phyloP scores from a whole-genome alignment of 768 basidiomycete species.

The Rhodocollybia butyracea region DNA sequence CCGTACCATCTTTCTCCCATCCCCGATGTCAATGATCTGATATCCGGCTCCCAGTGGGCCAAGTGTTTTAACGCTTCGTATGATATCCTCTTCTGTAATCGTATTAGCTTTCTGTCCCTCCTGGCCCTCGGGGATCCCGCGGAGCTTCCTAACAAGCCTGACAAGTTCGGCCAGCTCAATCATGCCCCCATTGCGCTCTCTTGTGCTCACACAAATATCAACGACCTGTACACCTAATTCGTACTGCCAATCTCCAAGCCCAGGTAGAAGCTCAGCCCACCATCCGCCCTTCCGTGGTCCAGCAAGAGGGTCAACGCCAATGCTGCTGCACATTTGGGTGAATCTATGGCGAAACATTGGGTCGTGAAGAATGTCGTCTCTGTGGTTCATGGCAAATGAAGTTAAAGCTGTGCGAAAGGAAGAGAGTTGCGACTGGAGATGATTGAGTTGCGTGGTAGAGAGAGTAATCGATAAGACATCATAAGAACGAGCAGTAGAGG shows the following conservation, averaged over 20 bases:
- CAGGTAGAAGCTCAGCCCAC: constrained; percentile 82
- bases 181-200: constrained; percentile 88
- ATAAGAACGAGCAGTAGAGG: constrained; percentile 77
- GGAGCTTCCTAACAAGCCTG: constrained; percentile 69
- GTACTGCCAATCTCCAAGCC: constrained; percentile 91
- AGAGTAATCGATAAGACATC: constrained; percentile 77
- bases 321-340: constrained; percentile 92
- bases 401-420: constrained; percentile 81
- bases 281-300: constrained; percentile 83
- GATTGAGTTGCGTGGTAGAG: constrained; percentile 70
- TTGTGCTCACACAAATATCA: constrained; percentile 84
- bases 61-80: constrained; percentile 81
- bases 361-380: constrained; percentile 77
- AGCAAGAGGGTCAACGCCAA: constrained; percentile 93
- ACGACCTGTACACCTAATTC: constrained; percentile 96
- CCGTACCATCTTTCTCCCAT: constrained; percentile 71
- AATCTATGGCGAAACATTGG: constrained; percentile 89
- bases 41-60: constrained; percentile 92
- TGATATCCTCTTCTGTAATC: constrained; percentile 84
- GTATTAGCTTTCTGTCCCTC: constrained; percentile 33
- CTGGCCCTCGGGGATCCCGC: constrained; percentile 48
- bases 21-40: constrained; percentile 70
- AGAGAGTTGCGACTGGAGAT: constrained; percentile 76
- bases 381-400: constrained; percentile 80
- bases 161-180: constrained; percentile 88